These are phyloP conservation scores for Hemisphaericaspora xylanilytica DNA, from an alignment of 1,139 yeast species.

Conservation along the genomic window DNA sequence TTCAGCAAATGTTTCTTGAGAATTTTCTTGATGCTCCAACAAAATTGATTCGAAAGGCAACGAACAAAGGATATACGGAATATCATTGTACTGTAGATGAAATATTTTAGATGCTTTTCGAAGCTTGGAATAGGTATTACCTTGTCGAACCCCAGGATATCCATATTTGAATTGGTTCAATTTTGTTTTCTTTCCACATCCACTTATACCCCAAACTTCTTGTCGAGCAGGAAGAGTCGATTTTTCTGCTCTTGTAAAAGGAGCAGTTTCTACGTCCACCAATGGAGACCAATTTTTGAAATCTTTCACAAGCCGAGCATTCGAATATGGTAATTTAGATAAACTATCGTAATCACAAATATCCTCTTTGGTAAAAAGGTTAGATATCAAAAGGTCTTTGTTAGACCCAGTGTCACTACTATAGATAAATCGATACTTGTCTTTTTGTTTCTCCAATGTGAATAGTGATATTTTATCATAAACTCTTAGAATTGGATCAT, in stretches of 20 bases:
- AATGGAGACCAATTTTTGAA: slow-evolving; percentile 53
- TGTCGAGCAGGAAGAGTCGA: slow-evolving; percentile 22
- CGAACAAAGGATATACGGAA: slow-evolving; percentile 32
- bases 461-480: slow-evolving; percentile 35
- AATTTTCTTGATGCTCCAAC: slow-evolving; percentile 26
- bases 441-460: slow-evolving; percentile 21
- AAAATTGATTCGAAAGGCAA: slow-evolving; percentile 39
- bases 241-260: slow-evolving; percentile 20
- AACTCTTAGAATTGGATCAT: slow-evolving; percentile 24
- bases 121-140: slow-evolving; percentile 28
- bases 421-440: slow-evolving; percentile 26
- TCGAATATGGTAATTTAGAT: slow-evolving; percentile 13
- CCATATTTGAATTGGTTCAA: slow-evolving; percentile 43
- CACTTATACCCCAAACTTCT: slow-evolving; percentile 51
- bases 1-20: slow-evolving; percentile 23
- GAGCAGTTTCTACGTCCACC: slow-evolving; percentile 39
- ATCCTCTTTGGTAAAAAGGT: slow-evolving; percentile 14
- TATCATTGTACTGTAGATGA: slow-evolving; percentile 16
- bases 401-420: slow-evolving; percentile 38
- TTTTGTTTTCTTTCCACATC: slow-evolving; percentile 37
- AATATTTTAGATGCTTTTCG: slow-evolving; percentile 26
- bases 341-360: slow-evolving; percentile 14
- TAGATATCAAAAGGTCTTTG: slow-evolving; percentile 24
- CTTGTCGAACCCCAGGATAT: slow-evolving; percentile 25
- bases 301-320: slow-evolving; percentile 19